Evolutionary conservation across 2,329 filamentous ascomycete species (phyloP).

Genomic region (Triangularia verruculosa): DNA sequence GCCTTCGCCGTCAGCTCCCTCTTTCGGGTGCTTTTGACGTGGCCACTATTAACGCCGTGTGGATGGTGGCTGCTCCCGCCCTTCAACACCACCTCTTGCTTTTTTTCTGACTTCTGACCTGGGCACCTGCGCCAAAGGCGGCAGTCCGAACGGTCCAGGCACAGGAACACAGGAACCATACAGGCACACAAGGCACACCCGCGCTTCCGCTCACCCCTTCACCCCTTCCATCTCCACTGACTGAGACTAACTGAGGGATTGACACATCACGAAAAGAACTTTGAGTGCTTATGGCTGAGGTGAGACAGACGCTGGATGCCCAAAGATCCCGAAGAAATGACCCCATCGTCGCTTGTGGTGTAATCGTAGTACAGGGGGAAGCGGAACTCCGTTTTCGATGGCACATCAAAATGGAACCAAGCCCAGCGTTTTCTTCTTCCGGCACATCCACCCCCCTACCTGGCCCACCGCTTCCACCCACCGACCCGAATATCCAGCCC

Average conservation of each 20-base stretch:
- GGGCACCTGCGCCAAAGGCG: neutral
- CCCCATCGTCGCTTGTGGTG: neutral
- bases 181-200: neutral
- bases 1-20: neutral
- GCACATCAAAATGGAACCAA: neutral
- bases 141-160: neutral
- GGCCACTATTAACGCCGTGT: neutral
- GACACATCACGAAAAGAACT: neutral
- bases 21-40: neutral
- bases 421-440: neutral
- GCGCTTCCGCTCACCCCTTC: neutral
- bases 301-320: neutral
- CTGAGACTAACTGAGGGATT: neutral
- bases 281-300: conserved; percentile 1
- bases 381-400: neutral
- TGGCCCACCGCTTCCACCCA: neutral
- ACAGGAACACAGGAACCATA: neutral
- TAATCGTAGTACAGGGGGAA: neutral
- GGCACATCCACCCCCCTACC: neutral
- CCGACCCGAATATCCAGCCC: neutral
- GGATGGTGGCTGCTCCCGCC: neutral
- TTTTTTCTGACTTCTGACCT: neutral
- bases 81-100: neutral
- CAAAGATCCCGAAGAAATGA: neutral
- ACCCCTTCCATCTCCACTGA: neutral